These are phyloP conservation scores for Fusarium newnesense DNA, from an alignment of 2,329 filamentous ascomycete species.

Conservation along the genomic window DNA sequence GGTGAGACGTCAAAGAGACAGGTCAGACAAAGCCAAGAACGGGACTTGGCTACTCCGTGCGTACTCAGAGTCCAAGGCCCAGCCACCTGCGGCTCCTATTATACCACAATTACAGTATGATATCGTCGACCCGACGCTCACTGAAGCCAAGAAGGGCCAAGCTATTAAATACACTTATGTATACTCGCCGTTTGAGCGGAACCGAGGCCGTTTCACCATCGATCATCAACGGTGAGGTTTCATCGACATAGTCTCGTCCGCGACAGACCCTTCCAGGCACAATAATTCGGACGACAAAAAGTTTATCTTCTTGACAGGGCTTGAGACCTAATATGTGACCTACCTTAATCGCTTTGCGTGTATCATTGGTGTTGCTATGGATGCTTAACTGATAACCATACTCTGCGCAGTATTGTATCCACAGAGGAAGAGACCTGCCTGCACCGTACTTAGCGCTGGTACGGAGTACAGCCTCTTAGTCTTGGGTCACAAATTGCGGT, in stretches of 20 bases:
- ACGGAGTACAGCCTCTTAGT: not conserved
- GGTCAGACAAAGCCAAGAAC: slow-evolving; percentile 34
- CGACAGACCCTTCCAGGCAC: not conserved
- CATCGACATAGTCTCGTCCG: slow-evolving; percentile 7
- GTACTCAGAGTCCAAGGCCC: not conserved
- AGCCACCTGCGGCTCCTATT: not conserved
- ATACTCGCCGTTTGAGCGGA: slow-evolving; percentile 19
- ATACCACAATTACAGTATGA: not conserved
- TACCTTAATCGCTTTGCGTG: not conserved
- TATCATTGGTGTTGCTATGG: not conserved
- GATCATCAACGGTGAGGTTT: slow-evolving; percentile 21
- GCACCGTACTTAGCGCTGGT: slow-evolving; percentile 10
- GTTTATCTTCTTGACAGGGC: not conserved
- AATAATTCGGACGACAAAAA: not conserved
- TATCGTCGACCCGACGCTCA: not conserved
- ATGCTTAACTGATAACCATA: not conserved
- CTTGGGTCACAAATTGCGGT: not conserved
- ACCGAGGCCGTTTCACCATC: slow-evolving; percentile 23
- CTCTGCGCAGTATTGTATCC: not conserved
- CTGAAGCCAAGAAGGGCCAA: slow-evolving; percentile 23
- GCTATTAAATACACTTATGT: slow-evolving; percentile 6
- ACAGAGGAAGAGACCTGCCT: slow-evolving; percentile 3
- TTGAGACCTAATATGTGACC: slow-evolving; percentile 1
- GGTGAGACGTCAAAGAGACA: slow-evolving; percentile 32
- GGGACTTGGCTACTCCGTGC: slow-evolving; percentile 25